Evolutionary conservation across 1,284 basidiomycete genomes (phyloP).

Genomic region (Athelia sp.): DNA sequence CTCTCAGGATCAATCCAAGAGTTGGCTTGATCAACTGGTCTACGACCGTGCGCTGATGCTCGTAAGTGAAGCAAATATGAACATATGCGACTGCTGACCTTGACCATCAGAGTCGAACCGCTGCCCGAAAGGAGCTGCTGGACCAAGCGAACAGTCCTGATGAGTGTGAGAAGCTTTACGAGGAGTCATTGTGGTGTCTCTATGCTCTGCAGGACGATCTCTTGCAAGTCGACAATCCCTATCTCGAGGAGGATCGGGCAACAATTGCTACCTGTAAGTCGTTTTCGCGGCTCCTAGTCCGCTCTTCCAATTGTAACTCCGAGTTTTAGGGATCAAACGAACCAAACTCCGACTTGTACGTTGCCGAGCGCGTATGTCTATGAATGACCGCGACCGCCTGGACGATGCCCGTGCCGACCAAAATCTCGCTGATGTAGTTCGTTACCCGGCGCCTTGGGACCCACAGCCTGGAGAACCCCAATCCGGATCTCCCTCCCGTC

Average conservation of each 20-base stretch:
- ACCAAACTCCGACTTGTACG: slow-evolving; percentile 75
- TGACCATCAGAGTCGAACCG: slow-evolving; percentile 73
- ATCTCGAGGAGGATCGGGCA: slow-evolving; percentile 78
- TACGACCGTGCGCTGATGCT: slow-evolving; percentile 74
- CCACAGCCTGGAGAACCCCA: slow-evolving; percentile 26
- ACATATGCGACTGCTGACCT: not conserved
- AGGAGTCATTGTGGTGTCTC: slow-evolving; percentile 90
- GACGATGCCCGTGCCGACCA: slow-evolving; percentile 68
- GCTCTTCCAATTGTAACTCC: not conserved
- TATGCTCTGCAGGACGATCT: slow-evolving; percentile 89
- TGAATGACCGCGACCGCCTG: slow-evolving; percentile 63
- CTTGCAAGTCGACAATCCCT: slow-evolving; percentile 77
- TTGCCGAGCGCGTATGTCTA: slow-evolving; percentile 66
- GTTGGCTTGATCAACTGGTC: slow-evolving; percentile 76
- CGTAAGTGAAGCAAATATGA: slow-evolving; percentile 32
- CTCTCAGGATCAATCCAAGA: slow-evolving; percentile 66
- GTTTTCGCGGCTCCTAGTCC: slow-evolving; percentile 3
- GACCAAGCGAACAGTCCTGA: slow-evolving; percentile 74
- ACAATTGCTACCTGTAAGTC: slow-evolving; percentile 78
- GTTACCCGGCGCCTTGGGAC: slow-evolving; percentile 75
- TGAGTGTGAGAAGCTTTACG: slow-evolving; percentile 90
- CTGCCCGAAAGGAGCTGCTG: slow-evolving; percentile 86
- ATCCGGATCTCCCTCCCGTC: too few species aligned
- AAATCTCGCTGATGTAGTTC: slow-evolving; percentile 65
- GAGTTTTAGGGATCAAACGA: slow-evolving; percentile 65